Evolutionary conservation across 768 basidiomycete genomes (phyloP), one percentile per base, ranked within the genome.

Genomic region (Tubosaeta sp.): DNA sequence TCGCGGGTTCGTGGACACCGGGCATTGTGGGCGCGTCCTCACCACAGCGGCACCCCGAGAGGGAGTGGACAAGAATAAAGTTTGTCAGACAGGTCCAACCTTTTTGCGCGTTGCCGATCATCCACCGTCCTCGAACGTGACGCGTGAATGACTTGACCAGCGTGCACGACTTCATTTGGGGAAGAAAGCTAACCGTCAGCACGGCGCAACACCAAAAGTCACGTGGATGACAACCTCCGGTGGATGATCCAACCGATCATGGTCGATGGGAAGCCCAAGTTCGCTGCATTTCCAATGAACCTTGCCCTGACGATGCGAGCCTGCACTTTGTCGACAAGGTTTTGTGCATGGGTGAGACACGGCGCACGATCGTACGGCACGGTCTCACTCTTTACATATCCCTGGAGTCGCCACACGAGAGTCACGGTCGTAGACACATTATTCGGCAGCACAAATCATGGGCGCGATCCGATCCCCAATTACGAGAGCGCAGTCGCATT

Each of bases 381-480:
- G n/a, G 35, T 36, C n/a, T 36, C 35, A 36, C 35, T 36, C 35
- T n/a, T 19, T 9, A 18, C 35, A 36, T 19, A 10, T 4, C 13
- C 31, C 6, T 1, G 18, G n/a, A 36, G 9, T 18, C 21, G 12
- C 38, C 38, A 21, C 21, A 13, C 21, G 4, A 4, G 13, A 22
- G 12, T 13, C 19, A 4, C 4, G 12, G 36, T 2, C n/a, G 19
- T 31, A 14, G 18, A 9, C 6, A 16, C 32, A 14, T 14, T 25
- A 8, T 30, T 30, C 36, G 25, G 27, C 29, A 30, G 25, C 11
- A 18, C 16, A 10, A 11, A 8, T 14, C 19, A 21, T 13, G 18
- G 38, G 46, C 36, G 46, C 46, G 46, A 48, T 48, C 46, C 35
- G 46, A 14, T 30, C 46, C 46, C 46, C 32, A 30, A 18, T 40